A percentile compares a stretch with the other conserved stretches of the same genome.
Evolutionary conservation across 257 asterid species (phyloP).

Genomic region (Penstemon davidsonii): DNA sequence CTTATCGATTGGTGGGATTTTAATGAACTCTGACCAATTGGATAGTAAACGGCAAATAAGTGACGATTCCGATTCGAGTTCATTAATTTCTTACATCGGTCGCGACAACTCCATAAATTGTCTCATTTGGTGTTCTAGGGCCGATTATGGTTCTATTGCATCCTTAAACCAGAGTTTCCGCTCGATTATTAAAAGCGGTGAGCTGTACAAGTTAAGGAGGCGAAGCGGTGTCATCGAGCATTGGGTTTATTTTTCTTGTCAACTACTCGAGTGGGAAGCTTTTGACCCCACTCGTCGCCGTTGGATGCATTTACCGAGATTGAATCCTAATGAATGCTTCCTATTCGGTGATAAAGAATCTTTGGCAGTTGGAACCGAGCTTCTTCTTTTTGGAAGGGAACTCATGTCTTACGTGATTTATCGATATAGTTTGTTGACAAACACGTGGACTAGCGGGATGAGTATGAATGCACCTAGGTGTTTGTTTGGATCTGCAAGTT

Average conservation of each 20-base stretch:
- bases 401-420: conserved; percentile 69
- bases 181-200: conserved; percentile 67
- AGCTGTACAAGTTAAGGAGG: conserved; percentile 69
- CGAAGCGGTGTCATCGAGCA: conserved; percentile 65
- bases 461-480: conserved; percentile 80
- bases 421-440: conserved; percentile 73
- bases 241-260: conserved; percentile 97
- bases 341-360: conserved; percentile 86
- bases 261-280: conserved; percentile 92
- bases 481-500: conserved; percentile 79
- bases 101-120: conserved; percentile 79
- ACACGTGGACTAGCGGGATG: conserved; percentile 85
- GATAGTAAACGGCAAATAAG: conserved; percentile 32
- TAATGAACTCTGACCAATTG: conserved; percentile 35
- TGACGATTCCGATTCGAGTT: conserved; percentile 56
- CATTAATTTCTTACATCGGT: conserved; percentile 76
- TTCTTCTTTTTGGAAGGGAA: conserved; percentile 85
- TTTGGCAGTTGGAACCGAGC: conserved; percentile 93
- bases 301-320: conserved; percentile 88
- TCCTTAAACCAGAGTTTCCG: conserved; percentile 71
- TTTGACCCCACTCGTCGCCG: conserved; percentile 82
- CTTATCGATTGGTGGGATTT: conserved; percentile 39
- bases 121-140: conserved; percentile 73
- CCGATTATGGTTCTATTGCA: conserved; percentile 83
- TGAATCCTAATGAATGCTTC: conserved; percentile 72